Evolutionary conservation across 2,329 filamentous ascomycete species (phyloP), one percentile per base, ranked within the genome.

Genomic region (Sordariomycetes sp.): DNA sequence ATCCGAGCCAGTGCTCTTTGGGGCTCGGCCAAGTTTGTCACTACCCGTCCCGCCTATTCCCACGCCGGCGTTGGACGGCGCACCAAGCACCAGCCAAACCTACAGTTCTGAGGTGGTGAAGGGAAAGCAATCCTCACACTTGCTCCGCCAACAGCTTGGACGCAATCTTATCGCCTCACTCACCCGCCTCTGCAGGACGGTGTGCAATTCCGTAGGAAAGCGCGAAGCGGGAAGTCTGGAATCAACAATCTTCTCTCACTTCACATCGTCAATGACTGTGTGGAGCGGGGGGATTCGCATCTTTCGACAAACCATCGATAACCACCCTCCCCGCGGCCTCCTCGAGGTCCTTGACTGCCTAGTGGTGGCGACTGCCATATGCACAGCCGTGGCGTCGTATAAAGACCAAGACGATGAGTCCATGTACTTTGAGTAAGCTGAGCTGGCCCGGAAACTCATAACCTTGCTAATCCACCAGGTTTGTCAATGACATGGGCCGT

Each of bases 401-500:
- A 24, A 22, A 7, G 46, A 11, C 1, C 53, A 56, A 22, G 48
- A 59, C 12, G 58, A 61, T 50, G 58, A 46, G 24, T 59, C 55
- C 2, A 50, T 59, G 11, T 57, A 60, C 18, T 11, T 58, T 1
- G 58, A 62, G 62, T 63, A 59, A 59, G 62, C 60, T 22, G 10
- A 11, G 2, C 46, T 24, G 20, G 20, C 46, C 7, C 22, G 18
- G 3, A 24, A 10, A 50, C 22, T 7, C 2, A 12, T 50, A 14
- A n/a, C 7, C 2, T 22, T 12, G 46, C 46, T 50, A 24, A 50
- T 8, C 46, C 1, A 24, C 46, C 46, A 69, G 67, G 14, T 69
- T 69, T 32, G 55, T 58, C 4, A 59, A 61, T 10, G 67, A 69
- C 54, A 56, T 69, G 3, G 58, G 61, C 6, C 62, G 66, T 12